These are phyloP conservation scores for Ustilago sp. DNA, from an alignment of 1,284 basidiomycete species.

Conservation along the genomic window DNA sequence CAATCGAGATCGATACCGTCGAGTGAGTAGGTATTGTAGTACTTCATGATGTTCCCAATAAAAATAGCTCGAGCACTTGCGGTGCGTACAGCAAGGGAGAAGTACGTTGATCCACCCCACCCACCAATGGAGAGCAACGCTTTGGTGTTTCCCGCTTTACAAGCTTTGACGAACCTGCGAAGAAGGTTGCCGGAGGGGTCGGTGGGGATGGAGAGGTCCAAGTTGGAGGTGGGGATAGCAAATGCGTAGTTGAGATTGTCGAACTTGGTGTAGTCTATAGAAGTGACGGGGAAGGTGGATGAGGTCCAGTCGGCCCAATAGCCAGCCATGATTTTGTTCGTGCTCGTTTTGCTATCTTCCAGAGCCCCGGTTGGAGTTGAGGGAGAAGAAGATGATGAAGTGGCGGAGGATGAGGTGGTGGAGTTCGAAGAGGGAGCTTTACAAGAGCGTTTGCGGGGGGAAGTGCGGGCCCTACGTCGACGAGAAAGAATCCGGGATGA, in stretches of 20 bases:
- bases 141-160: constrained; percentile 41
- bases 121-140: constrained; percentile 60
- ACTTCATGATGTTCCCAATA: constrained; percentile 63
- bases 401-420: constrained; percentile 5
- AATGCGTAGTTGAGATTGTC: constrained; percentile 64
- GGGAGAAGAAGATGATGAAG: neutral
- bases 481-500: constrained; percentile 22
- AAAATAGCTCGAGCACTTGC: constrained; percentile 37
- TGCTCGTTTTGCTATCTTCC: constrained; percentile 17
- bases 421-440: constrained; percentile 18
- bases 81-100: constrained; percentile 50
- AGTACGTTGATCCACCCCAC: constrained; percentile 56
- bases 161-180: constrained; percentile 47
- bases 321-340: constrained; percentile 47
- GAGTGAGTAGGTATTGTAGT: constrained; percentile 72
- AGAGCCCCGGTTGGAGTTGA: neutral
- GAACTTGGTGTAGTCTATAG: constrained; percentile 56
- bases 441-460: constrained; percentile 22
- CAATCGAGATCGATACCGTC: constrained; percentile 76
- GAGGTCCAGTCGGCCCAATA: constrained; percentile 62
- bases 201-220: constrained; percentile 43
- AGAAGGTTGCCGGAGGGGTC: constrained; percentile 32
- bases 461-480: neutral
- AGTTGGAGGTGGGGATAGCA: constrained; percentile 49
- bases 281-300: constrained; percentile 32